Base-by-base conservation (phyloP, 768 basidiomycete genomes). In the Glaciozyma martinii region DNA sequence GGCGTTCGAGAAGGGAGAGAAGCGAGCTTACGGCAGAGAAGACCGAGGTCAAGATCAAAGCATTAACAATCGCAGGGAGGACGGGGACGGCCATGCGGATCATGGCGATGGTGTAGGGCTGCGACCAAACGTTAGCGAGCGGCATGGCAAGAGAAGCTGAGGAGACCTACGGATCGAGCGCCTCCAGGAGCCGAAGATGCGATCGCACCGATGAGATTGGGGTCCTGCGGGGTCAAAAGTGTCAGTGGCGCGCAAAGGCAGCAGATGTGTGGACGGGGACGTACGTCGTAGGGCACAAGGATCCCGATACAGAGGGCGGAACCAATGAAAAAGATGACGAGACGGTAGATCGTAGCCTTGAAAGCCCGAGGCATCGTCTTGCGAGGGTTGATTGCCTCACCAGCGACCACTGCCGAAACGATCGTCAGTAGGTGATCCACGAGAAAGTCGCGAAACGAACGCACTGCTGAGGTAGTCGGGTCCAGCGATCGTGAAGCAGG, bases 261-360 rank as follows among this genome's bases (percentile, higher is more conserved):
- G 6, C 5, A 8, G 46, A 47, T 12, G n/a, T 9, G 16, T 12
- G 23, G 9, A 25, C 12, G 5, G n/a, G 2, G 25, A 25, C n/a
- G n/a, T n/a, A n/a, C 55, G 23, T 56, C 42, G 33, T 56, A 40
- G 27, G 55, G 55, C 3, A 56, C 55, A n/a, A 56, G 55, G 19
- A 56, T 56, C 25, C 55, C 55, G 37, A 56, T 56, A 15, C 23
- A 8, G 10, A 56, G 33, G 12, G 55, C 55, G 2, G 37, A 40
- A 8, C 55, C 55, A n/a, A 56, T 56, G 55, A 56, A 56, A n/a
- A 56, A 56, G 19, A 56, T n/a, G 19, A 40, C 33, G 55, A 56
- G 55, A 56, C 55, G 55, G 55, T 56, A 56, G 5, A 56, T 42
- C 13, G 55, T 56, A n/a, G 55, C 55, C 55, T n/a, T 56, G 55